These are phyloP conservation scores for Globisporangium mamillatum DNA, from an alignment of 352 stramenopile genomes.

Conservation along the genomic window DNA sequence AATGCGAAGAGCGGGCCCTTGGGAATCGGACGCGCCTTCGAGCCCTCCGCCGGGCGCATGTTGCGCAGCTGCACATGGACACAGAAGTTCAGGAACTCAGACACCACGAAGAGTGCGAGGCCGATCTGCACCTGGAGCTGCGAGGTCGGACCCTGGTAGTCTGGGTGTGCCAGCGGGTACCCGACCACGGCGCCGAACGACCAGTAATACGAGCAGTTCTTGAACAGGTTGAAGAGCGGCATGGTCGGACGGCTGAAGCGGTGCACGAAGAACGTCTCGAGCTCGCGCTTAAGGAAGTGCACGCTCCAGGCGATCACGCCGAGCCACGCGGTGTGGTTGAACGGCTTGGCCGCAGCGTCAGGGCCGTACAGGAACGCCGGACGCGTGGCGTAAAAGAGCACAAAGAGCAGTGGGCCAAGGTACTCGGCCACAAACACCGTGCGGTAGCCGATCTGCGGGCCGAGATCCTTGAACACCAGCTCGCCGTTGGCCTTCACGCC, in stretches of 20 bases:
- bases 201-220: conserved; percentile 92
- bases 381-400: conserved; percentile 70
- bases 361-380: conserved; percentile 74
- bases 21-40: conserved; percentile 64
- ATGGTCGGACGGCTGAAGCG: conserved; percentile 87
- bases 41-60: conserved; percentile 73
- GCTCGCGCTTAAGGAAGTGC: conserved; percentile 86
- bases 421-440: conserved; percentile 89
- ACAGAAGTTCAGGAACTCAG: conserved; percentile 81
- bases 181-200: conserved; percentile 76
- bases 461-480: conserved; percentile 78
- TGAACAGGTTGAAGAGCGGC: conserved; percentile 87
- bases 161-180: conserved; percentile 80
- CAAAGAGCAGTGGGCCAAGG: conserved; percentile 79
- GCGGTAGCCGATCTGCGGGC: conserved; percentile 86
- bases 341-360: conserved; percentile 31
- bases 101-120: conserved; percentile 60
- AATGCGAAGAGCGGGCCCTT: conserved; percentile 77
- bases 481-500: conserved; percentile 48
- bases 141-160: conserved; percentile 53
- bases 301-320: conserved; percentile 63
- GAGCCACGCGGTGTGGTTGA: conserved; percentile 47
- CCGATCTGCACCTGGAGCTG: conserved; percentile 52
- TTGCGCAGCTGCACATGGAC: conserved; percentile 85
- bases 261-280: conserved; percentile 90